Evolutionary conservation across 1,139 yeast species (phyloP).

Genomic region (Yamadazyma blattariae): DNA sequence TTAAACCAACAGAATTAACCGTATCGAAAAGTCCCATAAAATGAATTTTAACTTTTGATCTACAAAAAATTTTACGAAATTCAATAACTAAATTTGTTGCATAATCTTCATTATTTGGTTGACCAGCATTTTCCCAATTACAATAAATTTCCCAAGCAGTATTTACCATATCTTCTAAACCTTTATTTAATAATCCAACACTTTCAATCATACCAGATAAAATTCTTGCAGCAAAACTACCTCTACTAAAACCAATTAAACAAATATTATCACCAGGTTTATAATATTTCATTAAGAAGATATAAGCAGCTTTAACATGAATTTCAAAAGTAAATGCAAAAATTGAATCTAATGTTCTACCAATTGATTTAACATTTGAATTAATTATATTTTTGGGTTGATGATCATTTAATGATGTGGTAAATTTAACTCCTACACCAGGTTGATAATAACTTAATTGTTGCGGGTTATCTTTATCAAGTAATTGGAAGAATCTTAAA

Average conservation of each 20-base stretch:
- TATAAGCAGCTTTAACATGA: slow-evolving; percentile 57
- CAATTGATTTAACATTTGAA: slow-evolving; percentile 14
- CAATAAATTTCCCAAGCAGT: slow-evolving; percentile 62
- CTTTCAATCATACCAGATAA: slow-evolving; percentile 61
- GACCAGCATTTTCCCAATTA: slow-evolving; percentile 61
- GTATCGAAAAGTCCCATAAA: slow-evolving; percentile 70
- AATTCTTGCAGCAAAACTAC: slow-evolving; percentile 63
- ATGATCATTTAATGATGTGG: slow-evolving; percentile 25
- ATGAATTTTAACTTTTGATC: slow-evolving; percentile 41
- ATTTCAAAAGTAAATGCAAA: slow-evolving; percentile 52
- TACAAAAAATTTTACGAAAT: slow-evolving; percentile 50
- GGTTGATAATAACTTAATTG: slow-evolving; percentile 66
- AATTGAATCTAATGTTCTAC: slow-evolving; percentile 39
- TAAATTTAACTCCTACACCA: slow-evolving; percentile 56
- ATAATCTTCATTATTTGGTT: slow-evolving; percentile 37
- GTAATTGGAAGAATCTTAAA: slow-evolving; percentile 48
- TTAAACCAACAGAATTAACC: slow-evolving; percentile 59
- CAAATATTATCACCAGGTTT: slow-evolving; percentile 48
- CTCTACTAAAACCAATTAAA: slow-evolving; percentile 63
- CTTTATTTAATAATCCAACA: slow-evolving; percentile 53
- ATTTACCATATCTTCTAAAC: slow-evolving; percentile 50
- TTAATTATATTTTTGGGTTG: slow-evolving; percentile 13
- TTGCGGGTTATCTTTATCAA: slow-evolving; percentile 37
- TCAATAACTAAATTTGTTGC: slow-evolving; percentile 45
- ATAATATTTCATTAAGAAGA: slow-evolving; percentile 47